Evolutionary conservation across 2,329 filamentous ascomycete genomes (phyloP), one percentile per base, ranked within the genome.

Genomic region (Xylariaceae sp.): DNA sequence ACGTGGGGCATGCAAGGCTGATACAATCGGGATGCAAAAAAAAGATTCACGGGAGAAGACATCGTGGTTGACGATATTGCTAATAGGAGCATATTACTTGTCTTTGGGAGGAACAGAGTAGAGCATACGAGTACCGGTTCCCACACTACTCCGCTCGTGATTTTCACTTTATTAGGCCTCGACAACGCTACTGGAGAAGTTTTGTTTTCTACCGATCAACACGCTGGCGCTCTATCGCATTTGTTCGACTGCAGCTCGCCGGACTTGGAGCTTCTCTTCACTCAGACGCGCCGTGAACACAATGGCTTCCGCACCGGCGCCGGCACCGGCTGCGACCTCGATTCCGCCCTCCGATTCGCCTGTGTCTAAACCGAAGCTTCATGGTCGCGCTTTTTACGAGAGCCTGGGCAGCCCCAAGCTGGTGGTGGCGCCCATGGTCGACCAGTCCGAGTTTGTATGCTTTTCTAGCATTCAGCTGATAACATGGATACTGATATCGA

Each of bases 371-470:
- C 51, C 67, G 23, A 96, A 93, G 73, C 78, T 96, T 18, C 85
- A 89, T 67, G 94, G 94, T 0, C 81, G 94, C 59, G 89, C 89
- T 10, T 97, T 99, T 73, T 99, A 97, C 71, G 87, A 97, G 77
- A 96, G 90, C 71, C 88, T 99, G 62, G 94, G 94, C 18, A 92
- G 88, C 61, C 94, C 94, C 1, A 96, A 90, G 75, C 87, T 89
- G 65, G 85, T 99, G 35, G 82, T 99, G 57, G 94, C 94, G 39
- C 94, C 94, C 41, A 99, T 99, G 94, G 94, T 99, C 18, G 93
- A 99, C 71, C 90, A 97, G 74, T 97, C 92, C 37, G 94, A 99
- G 78, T 97, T 97, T 78, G 92, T 96, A 79, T 65, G 88, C 79
- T 30, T 17, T 13, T 61, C 15, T n/a, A 23, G 18, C 11, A 39